These are phyloP conservation scores for Candida pseudoviswanathii DNA, from an alignment of 1,139 yeast species.

Conservation along the genomic window DNA sequence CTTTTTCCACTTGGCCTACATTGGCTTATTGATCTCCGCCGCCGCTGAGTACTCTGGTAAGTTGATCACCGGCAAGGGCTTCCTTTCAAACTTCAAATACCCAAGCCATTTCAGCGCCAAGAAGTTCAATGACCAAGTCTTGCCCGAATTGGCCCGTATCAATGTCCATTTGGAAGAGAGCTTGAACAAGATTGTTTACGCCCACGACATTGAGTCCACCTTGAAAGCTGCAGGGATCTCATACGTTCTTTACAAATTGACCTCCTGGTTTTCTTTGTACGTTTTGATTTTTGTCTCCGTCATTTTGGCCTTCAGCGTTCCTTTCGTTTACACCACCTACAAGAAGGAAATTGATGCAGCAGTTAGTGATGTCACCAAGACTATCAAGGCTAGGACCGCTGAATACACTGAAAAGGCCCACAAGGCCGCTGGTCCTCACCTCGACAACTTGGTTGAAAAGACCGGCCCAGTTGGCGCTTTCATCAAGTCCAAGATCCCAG, in stretches of 20 bases:
- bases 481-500: slow-evolving; percentile 60
- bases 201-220: slow-evolving; percentile 68
- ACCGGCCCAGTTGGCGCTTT: slow-evolving; percentile 67
- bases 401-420: slow-evolving; percentile 55
- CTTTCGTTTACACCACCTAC: slow-evolving; percentile 72
- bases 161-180: slow-evolving; percentile 47
- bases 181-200: slow-evolving; percentile 62
- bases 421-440: slow-evolving; percentile 53
- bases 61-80: slow-evolving; percentile 68
- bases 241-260: slow-evolving; percentile 68
- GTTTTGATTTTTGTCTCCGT: slow-evolving; percentile 60
- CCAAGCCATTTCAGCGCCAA: slow-evolving; percentile 38
- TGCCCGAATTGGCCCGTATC: slow-evolving; percentile 48
- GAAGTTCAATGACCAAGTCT: slow-evolving; percentile 40
- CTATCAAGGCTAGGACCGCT: slow-evolving; percentile 57
- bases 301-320: slow-evolving; percentile 70
- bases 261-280: slow-evolving; percentile 77
- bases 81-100: slow-evolving; percentile 69
- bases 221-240: slow-evolving; percentile 70
- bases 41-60: slow-evolving; percentile 71
- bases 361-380: slow-evolving; percentile 56
- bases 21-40: slow-evolving; percentile 58
- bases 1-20: slow-evolving; percentile 56
- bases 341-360: slow-evolving; percentile 81
- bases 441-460: slow-evolving; percentile 51